These are phyloP conservation scores for Monosporascus cannonballus DNA, from an alignment of 2,329 filamentous ascomycete genomes.

Conservation along the genomic window DNA sequence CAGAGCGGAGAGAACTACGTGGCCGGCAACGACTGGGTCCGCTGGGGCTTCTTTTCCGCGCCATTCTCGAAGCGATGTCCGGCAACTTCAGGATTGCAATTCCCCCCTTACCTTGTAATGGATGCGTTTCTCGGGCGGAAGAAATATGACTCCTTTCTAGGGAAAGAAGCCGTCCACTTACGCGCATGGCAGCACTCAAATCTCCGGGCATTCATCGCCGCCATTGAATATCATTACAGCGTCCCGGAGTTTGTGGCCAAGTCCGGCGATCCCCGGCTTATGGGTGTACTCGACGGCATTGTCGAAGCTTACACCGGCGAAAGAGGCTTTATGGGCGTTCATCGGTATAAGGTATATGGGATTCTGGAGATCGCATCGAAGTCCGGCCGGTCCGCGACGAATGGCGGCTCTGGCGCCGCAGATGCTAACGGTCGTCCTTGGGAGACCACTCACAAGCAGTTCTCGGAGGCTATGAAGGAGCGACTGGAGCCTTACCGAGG, in stretches of 20 bases:
- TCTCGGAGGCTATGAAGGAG: conserved; percentile 49
- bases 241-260: conserved; percentile 47
- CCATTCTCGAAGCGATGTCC: conserved; percentile 45
- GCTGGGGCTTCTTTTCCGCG: conserved; percentile 45
- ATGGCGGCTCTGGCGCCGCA: conserved; percentile 41
- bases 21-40: conserved; percentile 41
- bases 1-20: conserved; percentile 46
- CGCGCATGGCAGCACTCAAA: conserved; percentile 49
- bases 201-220: conserved; percentile 47
- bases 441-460: conserved; percentile 45
- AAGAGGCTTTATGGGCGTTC: conserved; percentile 49
- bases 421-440: conserved; percentile 34
- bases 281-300: conserved; percentile 48
- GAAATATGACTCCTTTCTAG: conserved; percentile 46
- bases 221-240: conserved; percentile 48
- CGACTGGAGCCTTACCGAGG: conserved; percentile 44
- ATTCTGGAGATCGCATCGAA: conserved; percentile 49
- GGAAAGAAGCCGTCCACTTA: conserved; percentile 44
- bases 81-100: conserved; percentile 45
- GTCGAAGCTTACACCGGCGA: conserved; percentile 50
- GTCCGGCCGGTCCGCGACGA: conserved; percentile 46
- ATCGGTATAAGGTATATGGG: conserved; percentile 52
- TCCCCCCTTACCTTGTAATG: conserved; percentile 48
- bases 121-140: conserved; percentile 48
- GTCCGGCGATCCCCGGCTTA: conserved; percentile 42